Evolutionary conservation across 768 basidiomycete genomes (phyloP).

Genomic region (Lentinula lateritia): DNA sequence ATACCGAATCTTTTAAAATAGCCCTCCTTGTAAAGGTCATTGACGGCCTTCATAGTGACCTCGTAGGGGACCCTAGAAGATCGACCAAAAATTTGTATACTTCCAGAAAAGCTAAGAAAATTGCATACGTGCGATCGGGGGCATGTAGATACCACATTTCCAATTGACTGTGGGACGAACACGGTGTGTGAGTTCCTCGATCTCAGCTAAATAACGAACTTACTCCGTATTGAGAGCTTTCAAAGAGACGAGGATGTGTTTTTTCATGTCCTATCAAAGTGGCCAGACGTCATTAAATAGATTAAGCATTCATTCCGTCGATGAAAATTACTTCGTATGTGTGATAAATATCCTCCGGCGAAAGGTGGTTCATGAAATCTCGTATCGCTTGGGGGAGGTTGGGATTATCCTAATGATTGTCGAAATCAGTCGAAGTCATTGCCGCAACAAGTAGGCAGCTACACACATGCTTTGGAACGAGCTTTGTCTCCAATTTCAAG

Average conservation of each 20-base stretch:
- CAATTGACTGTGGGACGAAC: constrained; percentile 34
- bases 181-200: not conserved
- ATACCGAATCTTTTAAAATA: constrained; percentile 57
- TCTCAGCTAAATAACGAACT: constrained; percentile 18
- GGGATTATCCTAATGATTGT: not conserved
- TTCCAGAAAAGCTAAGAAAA: not conserved
- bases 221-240: constrained; percentile 38
- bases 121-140: constrained; percentile 33
- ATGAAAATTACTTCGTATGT: not conserved
- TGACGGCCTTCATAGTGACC: constrained; percentile 46
- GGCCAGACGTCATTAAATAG: too few species aligned
- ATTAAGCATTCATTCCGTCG: not conserved
- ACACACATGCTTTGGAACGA: constrained; percentile 27
- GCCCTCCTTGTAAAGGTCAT: constrained; percentile 53
- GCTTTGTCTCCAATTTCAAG: constrained; percentile 41
- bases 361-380: not conserved
- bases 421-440: not conserved
- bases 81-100: not conserved
- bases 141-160: constrained; percentile 54
- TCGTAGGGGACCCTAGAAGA: constrained; percentile 42
- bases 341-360: not conserved
- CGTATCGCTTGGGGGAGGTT: not conserved
- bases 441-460: not conserved
- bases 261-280: not conserved
- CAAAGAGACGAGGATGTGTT: constrained; percentile 27